A percentile compares a stretch with the other conserved stretches of the same genome.
These are phyloP conservation scores for Monascus purpureus DNA, from an alignment of 495 filamentous ascomycete genomes.

Conservation along the genomic window DNA sequence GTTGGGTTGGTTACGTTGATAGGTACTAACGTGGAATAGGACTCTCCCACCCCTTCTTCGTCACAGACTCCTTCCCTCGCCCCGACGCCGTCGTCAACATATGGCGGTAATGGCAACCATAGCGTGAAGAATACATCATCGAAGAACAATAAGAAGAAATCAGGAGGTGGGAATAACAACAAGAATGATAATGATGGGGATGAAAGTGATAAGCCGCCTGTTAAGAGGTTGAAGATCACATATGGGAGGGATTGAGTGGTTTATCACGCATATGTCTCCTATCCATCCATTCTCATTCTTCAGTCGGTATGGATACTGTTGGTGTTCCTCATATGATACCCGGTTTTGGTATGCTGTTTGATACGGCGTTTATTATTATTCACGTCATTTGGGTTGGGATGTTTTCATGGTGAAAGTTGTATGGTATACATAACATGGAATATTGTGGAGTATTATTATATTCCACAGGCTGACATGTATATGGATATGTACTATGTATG, in stretches of 20 bases:
- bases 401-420: too few species aligned
- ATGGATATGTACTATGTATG: too few species aligned
- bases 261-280: not conserved
- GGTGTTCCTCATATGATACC: too few species aligned
- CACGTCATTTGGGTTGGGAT: too few species aligned
- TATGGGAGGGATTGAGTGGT: constrained; percentile 29
- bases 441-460: too few species aligned
- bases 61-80: constrained; percentile 35
- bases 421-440: too few species aligned
- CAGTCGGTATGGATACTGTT: too few species aligned
- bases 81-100: constrained; percentile 32
- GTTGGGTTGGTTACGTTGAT: not conserved
- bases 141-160: constrained; percentile 34
- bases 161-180: constrained; percentile 11
- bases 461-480: too few species aligned
- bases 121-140: constrained; percentile 19
- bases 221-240: constrained; percentile 38
- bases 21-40: constrained; percentile 22
- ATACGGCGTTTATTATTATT: too few species aligned
- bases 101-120: constrained; percentile 20
- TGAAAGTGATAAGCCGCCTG: constrained; percentile 28
- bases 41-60: constrained; percentile 35
- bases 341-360: too few species aligned
- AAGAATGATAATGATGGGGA: constrained; percentile 28
- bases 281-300: constrained; percentile 3